phyloP scores from a whole-genome alignment of 371 early-diverging fungal species.

The Chytridium lagenaria region DNA sequence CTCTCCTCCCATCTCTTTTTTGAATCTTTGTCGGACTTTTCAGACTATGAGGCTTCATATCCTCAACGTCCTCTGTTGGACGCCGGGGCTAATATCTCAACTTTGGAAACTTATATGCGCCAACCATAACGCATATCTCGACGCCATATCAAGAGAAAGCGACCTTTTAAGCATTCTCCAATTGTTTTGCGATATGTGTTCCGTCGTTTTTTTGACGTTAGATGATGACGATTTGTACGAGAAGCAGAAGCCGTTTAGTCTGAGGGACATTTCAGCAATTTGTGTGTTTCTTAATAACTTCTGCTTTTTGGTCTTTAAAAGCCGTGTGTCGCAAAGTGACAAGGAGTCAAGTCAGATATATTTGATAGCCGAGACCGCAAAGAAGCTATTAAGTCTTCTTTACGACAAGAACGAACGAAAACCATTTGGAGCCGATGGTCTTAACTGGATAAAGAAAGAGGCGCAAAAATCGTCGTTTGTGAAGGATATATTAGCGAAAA shows the following conservation, averaged over 20 bases:
- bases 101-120: slow-evolving; percentile 66
- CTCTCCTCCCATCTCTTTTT: slow-evolving; percentile 60
- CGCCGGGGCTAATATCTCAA: slow-evolving; percentile 60
- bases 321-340: slow-evolving; percentile 8
- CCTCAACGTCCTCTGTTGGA: slow-evolving; percentile 65
- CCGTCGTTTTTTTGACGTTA: slow-evolving; percentile 61
- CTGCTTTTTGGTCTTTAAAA: slow-evolving; percentile 40
- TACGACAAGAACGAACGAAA: slow-evolving; percentile 36
- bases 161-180: slow-evolving; percentile 53
- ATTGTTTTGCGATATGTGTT: slow-evolving; percentile 67
- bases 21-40: slow-evolving; percentile 52
- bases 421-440: slow-evolving; percentile 26
- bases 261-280: slow-evolving; percentile 31
- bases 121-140: neutral
- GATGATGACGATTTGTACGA: slow-evolving; percentile 50
- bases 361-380: slow-evolving; percentile 26
- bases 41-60: slow-evolving; percentile 60
- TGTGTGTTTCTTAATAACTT: slow-evolving; percentile 42
- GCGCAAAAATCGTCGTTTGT: slow-evolving; percentile 37
- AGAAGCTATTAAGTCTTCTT: slow-evolving; percentile 29
- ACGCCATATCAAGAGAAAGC: neutral
- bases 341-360: slow-evolving; percentile 25
- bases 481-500: slow-evolving; percentile 54
- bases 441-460: slow-evolving; percentile 31
- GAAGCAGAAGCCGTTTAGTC: slow-evolving; percentile 37